Evolutionary conservation across 176 grass and related monocot genomes (phyloP).

Genomic region (bread wheat (Triticum aestivum)): DNA sequence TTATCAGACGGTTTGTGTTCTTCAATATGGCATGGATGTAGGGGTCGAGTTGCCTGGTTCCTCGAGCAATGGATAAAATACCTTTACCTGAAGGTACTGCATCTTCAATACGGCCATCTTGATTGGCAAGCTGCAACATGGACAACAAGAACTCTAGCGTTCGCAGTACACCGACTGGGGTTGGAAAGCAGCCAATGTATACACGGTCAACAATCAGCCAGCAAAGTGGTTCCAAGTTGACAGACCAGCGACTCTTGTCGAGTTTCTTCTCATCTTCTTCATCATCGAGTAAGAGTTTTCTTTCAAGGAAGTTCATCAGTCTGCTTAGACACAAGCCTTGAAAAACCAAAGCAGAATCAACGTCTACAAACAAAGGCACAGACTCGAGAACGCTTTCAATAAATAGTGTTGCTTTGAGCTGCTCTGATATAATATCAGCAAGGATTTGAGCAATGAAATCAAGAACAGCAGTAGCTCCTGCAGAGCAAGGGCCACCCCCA

Average conservation of each 20-base stretch:
- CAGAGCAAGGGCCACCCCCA: conserved; percentile 95
- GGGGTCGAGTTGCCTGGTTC: conserved; percentile 78
- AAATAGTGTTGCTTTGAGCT: conserved; percentile 82
- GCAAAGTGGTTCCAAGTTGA: conserved; percentile 92
- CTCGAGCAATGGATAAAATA: conserved; percentile 93
- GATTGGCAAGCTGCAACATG: conserved; percentile 96
- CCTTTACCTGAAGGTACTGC: conserved; percentile 82
- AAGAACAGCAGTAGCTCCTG: conserved; percentile 89
- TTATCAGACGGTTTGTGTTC: conserved; percentile 96
- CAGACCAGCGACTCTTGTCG: conserved; percentile 90
- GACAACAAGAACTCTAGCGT: conserved; percentile 93
- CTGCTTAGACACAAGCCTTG: conserved; percentile 96
- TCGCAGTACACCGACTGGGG: conserved; percentile 77
- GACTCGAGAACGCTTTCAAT: conserved; percentile 85
- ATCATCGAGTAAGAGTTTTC: conserved; percentile 87
- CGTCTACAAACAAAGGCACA: conserved; percentile 85
- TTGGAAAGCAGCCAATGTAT: conserved; percentile 94
- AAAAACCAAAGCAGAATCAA: conserved; percentile 84
- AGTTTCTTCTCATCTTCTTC: conserved; percentile 94
- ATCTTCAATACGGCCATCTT: conserved; percentile 96
- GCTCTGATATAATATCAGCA: conserved; percentile 87
- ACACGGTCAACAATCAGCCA: conserved; percentile 95
- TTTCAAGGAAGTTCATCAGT: conserved; percentile 99
- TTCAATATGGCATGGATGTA: conserved; percentile 97
- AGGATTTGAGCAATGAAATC: conserved; percentile 99